Conservation (phyloP, 2,329 filamentous ascomycete species). For the Penicillium sp. region DNA sequence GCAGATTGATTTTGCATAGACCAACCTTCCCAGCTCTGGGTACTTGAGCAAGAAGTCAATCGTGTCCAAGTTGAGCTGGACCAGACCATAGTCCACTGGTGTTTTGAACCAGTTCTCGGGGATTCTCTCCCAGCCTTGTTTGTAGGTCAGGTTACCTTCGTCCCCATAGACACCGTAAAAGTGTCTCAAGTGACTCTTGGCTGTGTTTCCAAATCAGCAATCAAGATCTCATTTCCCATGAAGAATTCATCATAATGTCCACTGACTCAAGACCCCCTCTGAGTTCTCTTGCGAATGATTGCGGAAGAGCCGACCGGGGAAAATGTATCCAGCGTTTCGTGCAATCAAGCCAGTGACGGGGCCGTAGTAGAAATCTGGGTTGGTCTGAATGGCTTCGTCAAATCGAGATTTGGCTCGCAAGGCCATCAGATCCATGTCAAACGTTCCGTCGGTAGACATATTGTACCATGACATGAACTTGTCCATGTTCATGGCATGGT, state of each 20-base stretch:
- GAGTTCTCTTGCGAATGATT: constrained; percentile 43
- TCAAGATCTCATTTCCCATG: no score
- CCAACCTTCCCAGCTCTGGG: constrained; percentile 36
- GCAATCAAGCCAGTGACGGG: constrained; percentile 48
- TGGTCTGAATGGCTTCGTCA: constrained; percentile 44
- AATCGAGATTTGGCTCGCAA: constrained; percentile 43
- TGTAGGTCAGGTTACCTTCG: constrained; percentile 40
- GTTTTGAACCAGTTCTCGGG: constrained; percentile 50
- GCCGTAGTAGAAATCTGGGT: constrained; percentile 52
- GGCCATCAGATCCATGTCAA: constrained; percentile 41
- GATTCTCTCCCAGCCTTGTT: constrained; percentile 47
- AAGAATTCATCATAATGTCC: no score
- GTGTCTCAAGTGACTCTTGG: constrained; percentile 39
- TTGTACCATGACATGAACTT: constrained; percentile 48
- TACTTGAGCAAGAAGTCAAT: constrained; percentile 35
- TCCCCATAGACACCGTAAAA: constrained; percentile 46
- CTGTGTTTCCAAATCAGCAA: constrained; percentile 13
- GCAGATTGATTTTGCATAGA: background rate
- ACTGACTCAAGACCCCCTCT: constrained; percentile 32
- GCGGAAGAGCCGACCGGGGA: constrained; percentile 39
- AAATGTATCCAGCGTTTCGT: constrained; percentile 46
- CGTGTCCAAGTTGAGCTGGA: constrained; percentile 40
- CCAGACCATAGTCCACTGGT: constrained; percentile 43
- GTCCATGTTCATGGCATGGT: constrained; percentile 47
- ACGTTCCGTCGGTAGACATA: constrained; percentile 34